Conservation (phyloP, 768 basidiomycete genomes). For the Collybia nuda region DNA sequence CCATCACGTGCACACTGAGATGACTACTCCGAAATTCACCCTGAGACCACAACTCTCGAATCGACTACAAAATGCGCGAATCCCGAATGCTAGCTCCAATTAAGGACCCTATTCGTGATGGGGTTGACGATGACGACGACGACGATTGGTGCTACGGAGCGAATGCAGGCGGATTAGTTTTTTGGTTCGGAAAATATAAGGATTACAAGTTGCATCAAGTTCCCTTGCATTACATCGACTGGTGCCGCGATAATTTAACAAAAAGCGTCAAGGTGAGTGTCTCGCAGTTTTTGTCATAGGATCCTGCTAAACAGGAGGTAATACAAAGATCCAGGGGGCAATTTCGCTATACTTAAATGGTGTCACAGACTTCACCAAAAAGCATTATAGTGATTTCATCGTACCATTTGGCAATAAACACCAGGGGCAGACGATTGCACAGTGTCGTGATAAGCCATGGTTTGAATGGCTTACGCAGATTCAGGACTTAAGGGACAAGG, state of each 20-base stretch:
- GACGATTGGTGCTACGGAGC: slow-evolving; percentile 1
- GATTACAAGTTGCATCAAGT: slow-evolving; percentile 6
- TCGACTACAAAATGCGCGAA: too few relatives aligned
- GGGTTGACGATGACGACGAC: background rate
- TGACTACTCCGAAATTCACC: too few relatives aligned
- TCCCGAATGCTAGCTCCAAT: background rate
- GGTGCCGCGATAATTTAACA: slow-evolving; percentile 2
- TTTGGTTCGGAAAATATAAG: slow-evolving; percentile 4
- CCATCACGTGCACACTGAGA: too few relatives aligned
- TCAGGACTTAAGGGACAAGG: background rate
- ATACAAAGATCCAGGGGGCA: too few relatives aligned
- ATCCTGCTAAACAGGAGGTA: too few relatives aligned
- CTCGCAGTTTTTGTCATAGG: too few relatives aligned
- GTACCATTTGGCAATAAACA: slow-evolving; percentile 8
- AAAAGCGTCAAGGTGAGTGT: background rate
- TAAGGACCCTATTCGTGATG: background rate
- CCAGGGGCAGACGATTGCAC: slow-evolving; percentile 3
- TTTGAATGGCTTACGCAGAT: slow-evolving; percentile 1
- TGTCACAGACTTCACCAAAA: too few relatives aligned
- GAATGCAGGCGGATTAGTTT: slow-evolving; percentile 2
- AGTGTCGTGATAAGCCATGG: slow-evolving; percentile 7
- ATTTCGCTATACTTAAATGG: too few relatives aligned
- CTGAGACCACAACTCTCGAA: too few relatives aligned
- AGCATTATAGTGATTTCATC: slow-evolving; percentile 1
- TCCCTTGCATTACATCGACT: slow-evolving; percentile 9